Evolutionary conservation across 2,329 filamentous ascomycete genomes (phyloP), one percentile per base, ranked within the genome.

Genomic region (Meredithiella fracta): DNA sequence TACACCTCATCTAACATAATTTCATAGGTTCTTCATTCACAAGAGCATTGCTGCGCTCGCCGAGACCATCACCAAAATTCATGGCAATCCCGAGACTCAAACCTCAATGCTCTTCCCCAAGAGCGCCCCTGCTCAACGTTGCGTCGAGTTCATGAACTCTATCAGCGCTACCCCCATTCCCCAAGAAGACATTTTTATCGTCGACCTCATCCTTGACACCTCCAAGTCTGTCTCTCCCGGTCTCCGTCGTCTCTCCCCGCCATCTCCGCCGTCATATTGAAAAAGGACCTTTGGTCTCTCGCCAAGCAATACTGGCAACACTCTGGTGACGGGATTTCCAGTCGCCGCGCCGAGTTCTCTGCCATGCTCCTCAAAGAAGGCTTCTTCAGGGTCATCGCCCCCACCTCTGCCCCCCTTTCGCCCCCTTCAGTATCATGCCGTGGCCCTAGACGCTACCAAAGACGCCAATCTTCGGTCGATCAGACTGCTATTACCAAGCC

Each of bases 221-320:
- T 70, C 76, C 29, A 76, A 74, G 58, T 69, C 73, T 40, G 67
- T 71, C 3, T 70, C 77, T 1, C 68, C 74, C 3, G 69, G 74
- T 34, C 72, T 82, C n/a, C 69, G 67, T 49, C 71, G 74, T 38
- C 67, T 85, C 26, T 70, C 71, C 82, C 83, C 0, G 72, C 75
- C 8, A 71, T 90, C 22, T 85, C 78, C 1, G 82, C 81, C 23
- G 81, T 95, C 2, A 65, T 97, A 44, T 88, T 84, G 62, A 79
- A 82, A 0, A 72, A 76, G 49, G 77, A 81, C 11, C 70, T 80
- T 17, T 90, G 83, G 62, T 70, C 79, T 3, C 68, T 85, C 58
- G 86, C 88, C n/a, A 97, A 96, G 67, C 79, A 89, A 63, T 96
- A 94, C 64, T 98, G 92, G 92, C 92, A 97, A 67, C 92, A 98